These are phyloP conservation scores for Ophiostoma fasciatum DNA, from an alignment of 2,329 filamentous ascomycete species.

Conservation along the genomic window DNA sequence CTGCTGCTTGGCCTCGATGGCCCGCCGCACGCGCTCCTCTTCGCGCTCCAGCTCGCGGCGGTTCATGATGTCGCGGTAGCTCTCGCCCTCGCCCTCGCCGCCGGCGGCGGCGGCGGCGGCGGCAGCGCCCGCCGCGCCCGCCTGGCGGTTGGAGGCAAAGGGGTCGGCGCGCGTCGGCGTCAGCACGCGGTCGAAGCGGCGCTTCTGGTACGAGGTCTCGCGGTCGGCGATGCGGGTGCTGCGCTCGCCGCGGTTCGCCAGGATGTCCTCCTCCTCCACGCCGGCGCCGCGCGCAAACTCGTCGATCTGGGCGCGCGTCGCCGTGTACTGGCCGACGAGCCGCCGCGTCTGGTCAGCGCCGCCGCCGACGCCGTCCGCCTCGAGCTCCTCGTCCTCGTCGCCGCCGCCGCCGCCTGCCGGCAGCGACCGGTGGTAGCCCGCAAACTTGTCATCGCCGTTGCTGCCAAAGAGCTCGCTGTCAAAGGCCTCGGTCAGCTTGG, in stretches of 20 bases:
- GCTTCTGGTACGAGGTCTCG: conserved; percentile 96
- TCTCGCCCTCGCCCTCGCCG: conserved; percentile 44
- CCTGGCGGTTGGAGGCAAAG: conserved; percentile 62
- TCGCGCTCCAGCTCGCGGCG: conserved; percentile 82
- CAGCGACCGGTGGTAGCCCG: conserved; percentile 83
- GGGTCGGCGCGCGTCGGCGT: conserved; percentile 78
- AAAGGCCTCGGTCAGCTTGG: conserved; percentile 76
- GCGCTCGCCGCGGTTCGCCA: conserved; percentile 70
- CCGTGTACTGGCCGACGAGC: conserved; percentile 90
- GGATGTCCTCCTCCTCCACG: conserved; percentile 81
- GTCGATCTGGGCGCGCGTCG: conserved; percentile 79
- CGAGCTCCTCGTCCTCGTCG: conserved; percentile 67
- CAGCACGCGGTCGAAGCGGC: conserved; percentile 74
- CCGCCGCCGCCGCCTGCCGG: conserved; percentile 45
- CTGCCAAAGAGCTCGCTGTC: conserved; percentile 79
- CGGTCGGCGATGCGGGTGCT: conserved; percentile 82
- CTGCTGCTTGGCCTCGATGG: conserved; percentile 61
- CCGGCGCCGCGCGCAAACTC: conserved; percentile 78
- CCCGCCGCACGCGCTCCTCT: conserved; percentile 69
- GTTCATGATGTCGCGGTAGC: conserved; percentile 84
- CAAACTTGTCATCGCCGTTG: conserved; percentile 58
- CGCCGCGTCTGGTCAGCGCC: conserved; percentile 53
- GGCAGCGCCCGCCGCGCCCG: conserved; percentile 47
- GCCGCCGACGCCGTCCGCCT: conserved; percentile 37
- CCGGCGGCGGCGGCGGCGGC: conserved; percentile 38